Evolutionary conservation across 179 eudicot species (phyloP).

Genomic region (Nepenthes alata): DNA sequence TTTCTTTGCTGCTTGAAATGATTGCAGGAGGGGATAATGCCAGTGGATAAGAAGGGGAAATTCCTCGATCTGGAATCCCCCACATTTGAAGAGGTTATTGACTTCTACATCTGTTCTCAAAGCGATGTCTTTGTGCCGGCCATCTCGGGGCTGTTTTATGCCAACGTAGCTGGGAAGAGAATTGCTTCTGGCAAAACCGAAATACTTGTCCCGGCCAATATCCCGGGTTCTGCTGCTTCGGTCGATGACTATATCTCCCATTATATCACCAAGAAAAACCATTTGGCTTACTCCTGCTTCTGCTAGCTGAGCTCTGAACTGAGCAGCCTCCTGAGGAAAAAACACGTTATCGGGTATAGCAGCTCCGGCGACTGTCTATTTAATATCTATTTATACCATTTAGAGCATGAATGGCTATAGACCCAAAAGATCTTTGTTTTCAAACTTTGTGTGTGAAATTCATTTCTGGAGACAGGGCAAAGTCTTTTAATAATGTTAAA

Average conservation of each 20-base stretch:
- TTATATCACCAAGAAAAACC: constrained; percentile 75
- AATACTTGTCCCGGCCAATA: constrained; percentile 66
- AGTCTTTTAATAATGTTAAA: too few species aligned
- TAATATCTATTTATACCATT: too few species aligned
- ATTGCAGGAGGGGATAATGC: constrained; percentile 79
- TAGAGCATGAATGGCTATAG: too few species aligned
- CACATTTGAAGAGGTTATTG: constrained; percentile 67
- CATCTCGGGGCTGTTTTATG: constrained; percentile 76
- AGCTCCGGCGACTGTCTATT: too few species aligned
- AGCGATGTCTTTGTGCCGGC: constrained; percentile 84
- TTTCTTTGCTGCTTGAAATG: neutral
- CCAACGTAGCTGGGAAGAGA: constrained; percentile 79
- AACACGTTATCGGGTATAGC: too few species aligned
- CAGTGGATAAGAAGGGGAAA: constrained; percentile 64
- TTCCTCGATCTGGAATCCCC: constrained; percentile 52
- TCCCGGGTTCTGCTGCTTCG: constrained; percentile 39
- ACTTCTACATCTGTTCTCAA: constrained; percentile 64
- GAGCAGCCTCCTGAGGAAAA: neutral
- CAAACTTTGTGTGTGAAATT: too few species aligned
- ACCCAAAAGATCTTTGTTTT: too few species aligned
- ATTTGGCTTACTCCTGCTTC: constrained; percentile 86
- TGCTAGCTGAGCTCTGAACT: constrained; percentile 27
- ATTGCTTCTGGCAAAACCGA: constrained; percentile 70
- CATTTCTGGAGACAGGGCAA: too few species aligned
- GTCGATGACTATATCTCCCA: constrained; percentile 48